These are phyloP conservation scores for Sungouiella thailandica DNA, from an alignment of 805 yeast species.

Conservation along the genomic window DNA sequence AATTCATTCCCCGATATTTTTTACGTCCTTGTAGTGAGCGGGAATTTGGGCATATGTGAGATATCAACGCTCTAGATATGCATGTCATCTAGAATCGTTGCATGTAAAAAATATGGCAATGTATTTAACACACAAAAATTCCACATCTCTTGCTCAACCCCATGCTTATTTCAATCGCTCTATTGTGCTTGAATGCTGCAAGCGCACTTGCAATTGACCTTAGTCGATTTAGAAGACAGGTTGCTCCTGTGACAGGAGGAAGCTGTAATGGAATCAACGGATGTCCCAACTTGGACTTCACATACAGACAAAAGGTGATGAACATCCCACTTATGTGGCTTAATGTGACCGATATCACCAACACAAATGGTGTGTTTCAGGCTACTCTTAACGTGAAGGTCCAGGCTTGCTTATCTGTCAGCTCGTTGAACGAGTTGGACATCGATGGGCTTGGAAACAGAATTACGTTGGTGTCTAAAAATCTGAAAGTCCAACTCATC, in stretches of 20 bases:
- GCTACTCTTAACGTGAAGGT: background rate
- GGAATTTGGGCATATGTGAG: too few relatives aligned
- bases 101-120: background rate
- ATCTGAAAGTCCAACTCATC: background rate
- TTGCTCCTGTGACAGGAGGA: background rate
- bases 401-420: background rate
- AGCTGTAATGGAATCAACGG: background rate
- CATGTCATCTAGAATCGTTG: background rate
- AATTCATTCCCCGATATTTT: too few relatives aligned
- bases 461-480: background rate
- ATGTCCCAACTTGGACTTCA: background rate
- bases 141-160: background rate
- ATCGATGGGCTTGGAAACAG: background rate
- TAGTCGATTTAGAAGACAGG: background rate
- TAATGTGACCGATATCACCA: background rate
- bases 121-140: background rate
- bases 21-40: too few relatives aligned
- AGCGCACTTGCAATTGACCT: background rate
- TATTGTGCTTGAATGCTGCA: background rate
- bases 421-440: background rate
- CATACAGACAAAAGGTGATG: background rate
- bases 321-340: background rate
- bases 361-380: background rate
- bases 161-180: background rate
- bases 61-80: background rate